Evolutionary conservation across 108 stramenopile species (phyloP), one percentile per base, ranked within the genome.

Genomic region (Cyclostephanos tholiformis): DNA sequence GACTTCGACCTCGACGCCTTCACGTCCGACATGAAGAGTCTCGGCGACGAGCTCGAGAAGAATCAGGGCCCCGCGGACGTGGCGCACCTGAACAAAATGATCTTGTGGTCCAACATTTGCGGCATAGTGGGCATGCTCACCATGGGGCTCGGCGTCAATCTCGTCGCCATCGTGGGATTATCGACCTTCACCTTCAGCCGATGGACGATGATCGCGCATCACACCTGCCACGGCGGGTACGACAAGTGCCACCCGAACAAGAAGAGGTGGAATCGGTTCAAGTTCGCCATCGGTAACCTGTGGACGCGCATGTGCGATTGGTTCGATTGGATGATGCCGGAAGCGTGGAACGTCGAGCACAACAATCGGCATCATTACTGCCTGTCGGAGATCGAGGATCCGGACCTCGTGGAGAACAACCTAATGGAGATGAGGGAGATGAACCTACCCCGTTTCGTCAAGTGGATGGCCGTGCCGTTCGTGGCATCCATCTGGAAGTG

Each of bases 321-420:
- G 94, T 73, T 91, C 55, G 94, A 95, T 69, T 92, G 91, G 91
- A 95, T 95, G 89, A 84, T 89, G 77, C 91, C 91, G 49, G 91
- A 94, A 80, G 96, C 96, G 4, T 96, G 96, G 96, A 96, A 96
- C 75, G 85, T 96, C 36, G 96, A 96, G 72, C 96, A 96, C 78
- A 94, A 94, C 84, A 89, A 91, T 64, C 84, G 89, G 30, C 96
- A 96, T 78, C 96, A 96, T 61, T 96, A 96, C 80, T 82, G 82
- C 48, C 70, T 96, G 67, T 76, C 71, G 41, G 96, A 96, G 72
- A 46, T 79, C 44, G 83, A 84, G 19, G 96, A 96, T 80, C 96
- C 96, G 0, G 96, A 96, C 65, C 75, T 96, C 41, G 96, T 96
- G 43, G 90, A 96, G 80, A 75, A 87, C 50, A 96, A 96, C 74